These are phyloP conservation scores for Phytopythium sindhum DNA, from an alignment of 352 stramenopile species.

Conservation along the genomic window DNA sequence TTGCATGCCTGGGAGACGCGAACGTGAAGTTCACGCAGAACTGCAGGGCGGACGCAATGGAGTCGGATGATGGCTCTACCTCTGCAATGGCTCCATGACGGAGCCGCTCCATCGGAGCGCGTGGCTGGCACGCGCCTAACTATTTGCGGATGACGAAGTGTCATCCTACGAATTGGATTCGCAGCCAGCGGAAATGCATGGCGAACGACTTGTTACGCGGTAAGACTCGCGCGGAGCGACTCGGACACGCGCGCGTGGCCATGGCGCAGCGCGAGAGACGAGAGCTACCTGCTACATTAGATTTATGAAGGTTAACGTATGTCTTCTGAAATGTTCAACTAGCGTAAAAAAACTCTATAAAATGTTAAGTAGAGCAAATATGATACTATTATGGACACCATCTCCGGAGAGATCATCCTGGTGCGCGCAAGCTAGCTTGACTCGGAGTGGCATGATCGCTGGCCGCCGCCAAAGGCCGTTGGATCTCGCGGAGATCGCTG, in stretches of 20 bases:
- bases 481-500: background rate
- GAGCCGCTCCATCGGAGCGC: too few relatives aligned
- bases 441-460: too few relatives aligned
- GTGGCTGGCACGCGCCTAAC: background rate
- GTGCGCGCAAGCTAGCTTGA: background rate
- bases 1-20: background rate
- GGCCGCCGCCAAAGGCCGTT: background rate
- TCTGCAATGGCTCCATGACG: background rate
- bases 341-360: background rate
- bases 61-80: too few relatives aligned
- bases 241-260: background rate
- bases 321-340: background rate
- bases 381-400: background rate
- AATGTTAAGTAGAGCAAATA: too few relatives aligned
- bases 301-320: slow-evolving; percentile 2
- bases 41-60: background rate
- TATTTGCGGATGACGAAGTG: background rate
- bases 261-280: background rate
- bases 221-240: background rate
- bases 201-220: background rate
- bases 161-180: background rate
- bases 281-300: background rate
- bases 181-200: too few relatives aligned
- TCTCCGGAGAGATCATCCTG: background rate
- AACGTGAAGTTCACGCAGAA: background rate